Evolutionary conservation across 1,139 yeast genomes (phyloP).

Genomic region (Geotrichum australiense): DNA sequence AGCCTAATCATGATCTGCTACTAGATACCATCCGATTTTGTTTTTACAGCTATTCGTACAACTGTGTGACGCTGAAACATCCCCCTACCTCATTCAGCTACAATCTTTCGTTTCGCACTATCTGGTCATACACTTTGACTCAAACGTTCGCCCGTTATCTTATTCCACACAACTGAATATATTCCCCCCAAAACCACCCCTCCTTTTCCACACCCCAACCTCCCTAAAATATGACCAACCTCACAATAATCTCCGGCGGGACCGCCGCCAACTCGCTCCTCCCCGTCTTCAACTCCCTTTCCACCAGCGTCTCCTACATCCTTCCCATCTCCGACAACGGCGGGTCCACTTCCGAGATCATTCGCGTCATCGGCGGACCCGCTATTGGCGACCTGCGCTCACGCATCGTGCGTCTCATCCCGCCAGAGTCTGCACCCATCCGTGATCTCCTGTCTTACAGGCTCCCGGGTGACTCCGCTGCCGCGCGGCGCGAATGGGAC

Average conservation of each 20-base stretch:
- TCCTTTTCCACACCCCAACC: too few relatives aligned
- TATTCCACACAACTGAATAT: too few relatives aligned
- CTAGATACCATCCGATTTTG: too few relatives aligned
- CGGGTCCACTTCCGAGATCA: conserved; percentile 85
- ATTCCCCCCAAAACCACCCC: too few relatives aligned
- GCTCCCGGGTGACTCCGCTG: conserved; percentile 44
- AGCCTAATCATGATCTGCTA: too few relatives aligned
- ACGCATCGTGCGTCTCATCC: conserved; percentile 64
- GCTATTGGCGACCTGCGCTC: conserved; percentile 92
- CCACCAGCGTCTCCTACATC: conserved; percentile 49
- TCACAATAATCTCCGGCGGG: conserved; percentile 53
- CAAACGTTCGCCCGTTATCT: too few relatives aligned
- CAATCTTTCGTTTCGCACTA: too few relatives aligned
- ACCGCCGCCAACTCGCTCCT: conserved; percentile 67
- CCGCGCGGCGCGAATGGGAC: conserved; percentile 69
- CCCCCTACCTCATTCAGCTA: too few relatives aligned
- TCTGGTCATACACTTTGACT: too few relatives aligned
- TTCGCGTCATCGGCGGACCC: conserved; percentile 89
- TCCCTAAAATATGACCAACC: too few relatives aligned
- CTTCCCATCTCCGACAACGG: conserved; percentile 91
- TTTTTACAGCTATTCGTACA: too few relatives aligned
- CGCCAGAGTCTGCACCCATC: conserved; percentile 38
- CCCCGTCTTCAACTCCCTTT: conserved; percentile 40
- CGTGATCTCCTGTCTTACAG: conserved; percentile 51
- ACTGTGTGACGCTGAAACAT: too few relatives aligned